A percentile compares a stretch with the other conserved stretches of the same genome.
Evolutionary conservation across 495 filamentous ascomycete species (phyloP).

Genomic region (Chaetomium tenue): DNA sequence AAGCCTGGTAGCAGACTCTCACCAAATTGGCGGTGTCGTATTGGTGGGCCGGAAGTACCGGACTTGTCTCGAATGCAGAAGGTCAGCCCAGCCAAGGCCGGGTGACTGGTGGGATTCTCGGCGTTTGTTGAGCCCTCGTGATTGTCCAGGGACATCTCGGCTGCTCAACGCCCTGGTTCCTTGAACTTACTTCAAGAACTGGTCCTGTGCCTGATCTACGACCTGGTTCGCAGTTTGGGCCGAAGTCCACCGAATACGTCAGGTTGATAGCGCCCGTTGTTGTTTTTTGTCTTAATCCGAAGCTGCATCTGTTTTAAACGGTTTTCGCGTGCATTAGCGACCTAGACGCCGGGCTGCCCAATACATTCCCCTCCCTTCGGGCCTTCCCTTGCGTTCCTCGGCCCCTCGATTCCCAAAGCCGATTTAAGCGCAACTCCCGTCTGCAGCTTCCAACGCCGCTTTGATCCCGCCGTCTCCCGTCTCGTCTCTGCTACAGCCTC

Average conservation of each 20-base stretch:
- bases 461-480: neutral
- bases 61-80: slow-evolving; percentile 15
- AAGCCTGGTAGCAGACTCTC: neutral
- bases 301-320: neutral
- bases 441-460: neutral
- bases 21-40: neutral
- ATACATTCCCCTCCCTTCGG: neutral
- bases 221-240: neutral
- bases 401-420: slow-evolving; percentile 1
- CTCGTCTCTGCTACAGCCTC: neutral
- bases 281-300: neutral
- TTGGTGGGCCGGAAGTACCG: slow-evolving; percentile 24
- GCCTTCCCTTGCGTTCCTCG: neutral
- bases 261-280: neutral
- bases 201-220: neutral
- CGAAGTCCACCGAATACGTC: neutral
- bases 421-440: neutral
- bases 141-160: slow-evolving; percentile 32
- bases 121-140: slow-evolving; percentile 40
- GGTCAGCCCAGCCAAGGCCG: slow-evolving; percentile 28
- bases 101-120: slow-evolving; percentile 28
- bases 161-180: slow-evolving; percentile 18
- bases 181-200: neutral
- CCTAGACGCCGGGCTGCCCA: slow-evolving; percentile 5
- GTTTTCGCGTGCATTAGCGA: neutral